Base-by-base conservation (phyloP, 495 filamentous ascomycete species). In the Xylaria sp. region DNA sequence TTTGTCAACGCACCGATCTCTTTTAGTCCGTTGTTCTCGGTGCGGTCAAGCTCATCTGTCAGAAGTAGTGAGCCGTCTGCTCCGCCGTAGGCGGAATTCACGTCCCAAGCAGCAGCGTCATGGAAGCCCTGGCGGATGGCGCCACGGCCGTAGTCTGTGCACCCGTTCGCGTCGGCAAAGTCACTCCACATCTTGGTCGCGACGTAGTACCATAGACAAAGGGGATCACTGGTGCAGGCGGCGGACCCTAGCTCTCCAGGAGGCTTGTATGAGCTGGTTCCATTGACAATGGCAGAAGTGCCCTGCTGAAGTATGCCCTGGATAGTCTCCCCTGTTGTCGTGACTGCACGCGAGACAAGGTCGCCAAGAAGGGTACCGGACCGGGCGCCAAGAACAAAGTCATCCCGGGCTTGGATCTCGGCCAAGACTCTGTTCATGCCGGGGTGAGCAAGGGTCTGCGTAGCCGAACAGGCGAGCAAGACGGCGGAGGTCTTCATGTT, bases 171-270 rank as follows among this genome's bases (percentile, higher is more conserved):
- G 41, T 77, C 77, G 17, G 71, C 50, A 62, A 77, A 77, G 24
- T 68, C 41, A 21, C 53, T 72, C 67, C 73, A 78, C 77, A 85
- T 77, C 33, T 82, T 80, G 48, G 79, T 58, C 57, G 77, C 78
- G 55, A 85, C 76, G 53, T 80, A 75, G 70, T 75, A 78, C 82
- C 82, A 85, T 62, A 84, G 71, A 68, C 82, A 85, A 74, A 82
- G 81, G 5, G 78, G 73, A 64, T 82, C 80, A 9, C 70, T 31
- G 21, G 69, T 73, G 72, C 82, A 83, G 19, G 71, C 66, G 5
- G 21, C 24, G 67, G 75, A 75, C 64, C 64, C 59, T 69, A 79
- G 66, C 50, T 37, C 19, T 71, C 78, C 55, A 46, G 75, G 73
- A 12, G 72, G 72, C 40, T 63, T 67, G 71, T 80, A 76, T 24